Evolutionary conservation across 495 filamentous ascomycete species (phyloP), one percentile per base, ranked within the genome.

Genomic region (Aspergillus coremiiformis): DNA sequence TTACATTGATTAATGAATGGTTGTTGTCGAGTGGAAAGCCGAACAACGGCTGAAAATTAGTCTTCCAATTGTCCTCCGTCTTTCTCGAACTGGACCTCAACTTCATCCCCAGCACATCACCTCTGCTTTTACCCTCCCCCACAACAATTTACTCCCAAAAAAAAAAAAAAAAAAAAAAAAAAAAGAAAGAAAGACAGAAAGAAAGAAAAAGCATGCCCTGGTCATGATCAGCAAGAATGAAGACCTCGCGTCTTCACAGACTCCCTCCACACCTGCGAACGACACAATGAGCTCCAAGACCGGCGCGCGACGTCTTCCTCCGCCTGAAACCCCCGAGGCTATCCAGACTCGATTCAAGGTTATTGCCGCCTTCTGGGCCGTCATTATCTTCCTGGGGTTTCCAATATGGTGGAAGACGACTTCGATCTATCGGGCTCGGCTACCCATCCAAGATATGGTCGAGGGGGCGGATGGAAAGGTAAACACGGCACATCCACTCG

Each of bases 351-450:
- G 91, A 44, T 78, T 78, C 47, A 75, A 70, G 48, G 86, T 97
- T 41, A 84, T 98, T 58, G 67, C 87, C 45, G 90, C 93, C 5
- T 97, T 97, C 61, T 97, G 93, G 94, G 73, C 80, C 17, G 83
- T 96, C 14, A 89, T 94, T 11, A 64, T 95, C 21, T 80, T 86
- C 27, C 73, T 97, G 15, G 94, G 93, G 15, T 69, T 97, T 53
- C 93, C 93, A 57, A 84, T 95, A 83, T 98, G 93, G 93, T 89
- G 89, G 83, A 83, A 84, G 65, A 97, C 93, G n/a, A 97, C 94
- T 0, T 85, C 88, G 0, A 93, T 97, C 59, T 89, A 96, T 71
- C 82, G 93, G 39, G 90, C 93, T 2, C 78, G 82, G 32, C 71
- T 98, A 58, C 93, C 93, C 32, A 66, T 96, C 60, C 76, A 83